These are phyloP conservation scores for Chaetoscypha palmicola DNA, from an alignment of 2,329 filamentous ascomycete species.

Conservation along the genomic window DNA sequence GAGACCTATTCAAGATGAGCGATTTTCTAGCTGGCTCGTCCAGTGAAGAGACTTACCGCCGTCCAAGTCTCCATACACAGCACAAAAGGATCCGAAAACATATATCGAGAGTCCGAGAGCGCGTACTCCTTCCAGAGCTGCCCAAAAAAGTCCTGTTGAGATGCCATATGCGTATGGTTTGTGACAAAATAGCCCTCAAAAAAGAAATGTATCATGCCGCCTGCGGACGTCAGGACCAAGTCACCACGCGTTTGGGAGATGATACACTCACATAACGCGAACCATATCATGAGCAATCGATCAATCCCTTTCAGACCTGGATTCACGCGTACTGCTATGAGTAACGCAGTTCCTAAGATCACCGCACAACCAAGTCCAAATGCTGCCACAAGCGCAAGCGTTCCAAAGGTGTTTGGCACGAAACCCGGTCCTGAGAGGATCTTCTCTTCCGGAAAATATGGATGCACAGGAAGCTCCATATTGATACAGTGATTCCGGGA, in stretches of 20 bases:
- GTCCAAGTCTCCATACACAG: slow-evolving; percentile 49
- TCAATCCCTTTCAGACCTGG: slow-evolving; percentile 19
- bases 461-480: slow-evolving; percentile 15
- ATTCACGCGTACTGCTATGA: slow-evolving; percentile 16
- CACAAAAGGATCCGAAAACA: slow-evolving; percentile 45
- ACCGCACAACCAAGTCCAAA: slow-evolving; percentile 20
- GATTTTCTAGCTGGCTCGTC: no score
- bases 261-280: slow-evolving; percentile 24
- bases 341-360: slow-evolving; percentile 16
- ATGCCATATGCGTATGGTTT: slow-evolving; percentile 37
- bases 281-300: slow-evolving; percentile 25
- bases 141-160: slow-evolving; percentile 38
- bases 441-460: slow-evolving; percentile 23
- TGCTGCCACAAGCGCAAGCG: slow-evolving; percentile 17
- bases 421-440: slow-evolving; percentile 20
- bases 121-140: slow-evolving; percentile 54
- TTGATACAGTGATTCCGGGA: no score
- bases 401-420: slow-evolving; percentile 18
- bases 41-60: slow-evolving; percentile 31
- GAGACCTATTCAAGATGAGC: slow-evolving; percentile 42
- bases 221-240: slow-evolving; percentile 36
- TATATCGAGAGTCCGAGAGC: slow-evolving; percentile 49
- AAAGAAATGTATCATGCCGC: slow-evolving; percentile 31
- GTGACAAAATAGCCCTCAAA: slow-evolving; percentile 40
- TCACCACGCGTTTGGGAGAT: slow-evolving; percentile 43